Percentiles rank a stretch among this genome's conserved stretches.
Evolutionary conservation across 2,329 filamentous ascomycete species (phyloP).

Genomic region (Fusarium metavorans): DNA sequence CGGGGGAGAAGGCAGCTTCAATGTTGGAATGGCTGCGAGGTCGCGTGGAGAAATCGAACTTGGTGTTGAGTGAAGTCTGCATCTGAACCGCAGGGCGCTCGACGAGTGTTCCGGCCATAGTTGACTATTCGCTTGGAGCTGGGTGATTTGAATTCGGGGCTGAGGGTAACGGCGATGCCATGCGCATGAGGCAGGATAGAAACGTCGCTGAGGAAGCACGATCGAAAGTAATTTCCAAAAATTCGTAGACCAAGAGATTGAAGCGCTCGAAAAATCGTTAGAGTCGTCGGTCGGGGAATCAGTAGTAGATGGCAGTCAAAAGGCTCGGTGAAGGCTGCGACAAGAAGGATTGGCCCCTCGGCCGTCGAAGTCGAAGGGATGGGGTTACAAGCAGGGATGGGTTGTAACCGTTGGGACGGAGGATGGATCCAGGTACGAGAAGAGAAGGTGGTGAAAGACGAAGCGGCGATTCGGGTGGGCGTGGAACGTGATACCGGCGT

Average conservation of each 20-base stretch:
- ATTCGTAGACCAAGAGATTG: conserved; percentile 5
- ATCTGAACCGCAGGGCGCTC: conserved; percentile 30
- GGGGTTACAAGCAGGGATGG: conserved; percentile 40
- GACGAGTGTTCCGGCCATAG: conserved; percentile 43
- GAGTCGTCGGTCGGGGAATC: background rate
- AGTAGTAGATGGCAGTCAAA: conserved; percentile 13
- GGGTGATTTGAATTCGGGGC: conserved; percentile 8
- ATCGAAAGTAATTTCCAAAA: background rate
- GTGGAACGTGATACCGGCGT: conserved; percentile 24
- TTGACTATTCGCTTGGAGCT: conserved; percentile 19
- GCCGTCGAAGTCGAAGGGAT: conserved; percentile 22
- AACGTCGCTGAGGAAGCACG: conserved; percentile 9
- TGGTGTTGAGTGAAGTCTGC: conserved; percentile 25
- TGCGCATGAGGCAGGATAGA: conserved; percentile 32
- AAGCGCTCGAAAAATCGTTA: background rate
- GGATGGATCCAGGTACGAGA: conserved; percentile 26
- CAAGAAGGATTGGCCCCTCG: conserved; percentile 27
- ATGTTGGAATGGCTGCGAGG: conserved; percentile 53
- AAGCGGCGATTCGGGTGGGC: background rate
- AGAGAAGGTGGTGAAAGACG: conserved; percentile 23
- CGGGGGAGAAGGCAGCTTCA: conserved; percentile 80
- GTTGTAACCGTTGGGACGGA: conserved; percentile 13
- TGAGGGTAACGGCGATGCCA: conserved; percentile 18
- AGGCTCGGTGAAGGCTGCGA: conserved; percentile 19
- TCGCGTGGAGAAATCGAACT: conserved; percentile 32